Percentiles rank a stretch among this genome's conserved stretches.
Evolutionary conservation across 768 basidiomycete species (phyloP).

Genomic region (Hydnomerulius pinastri): DNA sequence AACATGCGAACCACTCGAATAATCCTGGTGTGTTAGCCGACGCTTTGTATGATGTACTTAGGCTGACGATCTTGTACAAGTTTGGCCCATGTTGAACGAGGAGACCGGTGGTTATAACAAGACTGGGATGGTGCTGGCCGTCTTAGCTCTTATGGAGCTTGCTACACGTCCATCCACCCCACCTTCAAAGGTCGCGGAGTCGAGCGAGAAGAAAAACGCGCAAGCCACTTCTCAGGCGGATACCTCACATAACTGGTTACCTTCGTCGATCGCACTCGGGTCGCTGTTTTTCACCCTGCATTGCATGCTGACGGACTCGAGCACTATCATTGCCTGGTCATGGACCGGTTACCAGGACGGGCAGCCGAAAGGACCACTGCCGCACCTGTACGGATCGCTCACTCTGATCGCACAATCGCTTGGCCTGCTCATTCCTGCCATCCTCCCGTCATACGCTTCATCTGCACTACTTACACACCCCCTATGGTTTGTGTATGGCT

Average conservation of each 20-base stretch:
- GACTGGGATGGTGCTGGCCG: constrained; percentile 58
- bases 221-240: constrained; percentile 7
- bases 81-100: constrained; percentile 78
- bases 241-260: constrained; percentile 34
- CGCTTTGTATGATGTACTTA: neutral
- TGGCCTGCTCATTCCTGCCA: constrained; percentile 50
- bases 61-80: constrained; percentile 34
- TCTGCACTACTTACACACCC: constrained; percentile 43
- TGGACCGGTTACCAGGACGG: constrained; percentile 84
- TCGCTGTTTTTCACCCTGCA: constrained; percentile 72
- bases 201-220: neutral
- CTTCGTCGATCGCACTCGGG: constrained; percentile 59
- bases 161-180: constrained; percentile 40
- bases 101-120: constrained; percentile 71
- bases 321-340: constrained; percentile 81
- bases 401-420: constrained; percentile 64
- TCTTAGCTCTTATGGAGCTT: constrained; percentile 59
- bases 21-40: constrained; percentile 60
- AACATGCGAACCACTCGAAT: constrained; percentile 78
- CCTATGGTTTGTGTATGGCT: constrained; percentile 56
- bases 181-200: constrained; percentile 5
- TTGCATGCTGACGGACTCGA: constrained; percentile 71
- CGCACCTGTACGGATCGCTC: constrained; percentile 68
- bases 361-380: constrained; percentile 64
- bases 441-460: constrained; percentile 23